Evolutionary conservation across 768 basidiomycete genomes (phyloP), one percentile per base, ranked within the genome.

Genomic region (Trametes cubensis): DNA sequence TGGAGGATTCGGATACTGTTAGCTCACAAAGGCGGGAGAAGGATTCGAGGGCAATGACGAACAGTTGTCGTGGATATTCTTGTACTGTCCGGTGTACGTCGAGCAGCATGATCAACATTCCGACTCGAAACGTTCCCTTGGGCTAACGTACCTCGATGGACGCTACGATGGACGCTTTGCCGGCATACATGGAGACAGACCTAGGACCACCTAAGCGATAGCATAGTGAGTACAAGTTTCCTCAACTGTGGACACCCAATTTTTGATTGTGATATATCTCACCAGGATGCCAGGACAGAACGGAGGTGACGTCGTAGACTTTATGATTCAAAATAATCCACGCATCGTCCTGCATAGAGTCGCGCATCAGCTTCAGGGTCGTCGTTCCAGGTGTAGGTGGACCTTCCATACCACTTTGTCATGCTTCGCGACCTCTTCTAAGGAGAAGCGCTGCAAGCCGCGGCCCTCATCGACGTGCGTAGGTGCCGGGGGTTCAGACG

Each of bases 361-460:
- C 17, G 3, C 41, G 23, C 23, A 18, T 42, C 23, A 58, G 30
- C 15, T 34, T 13, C 18, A 38, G 30, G 21, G 13, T 23, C 14
- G 34, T 46, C 21, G 45, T 21, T 4, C 2, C 6, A 20, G n/a
- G n/a, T n/a, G n/a, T n/a, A 23, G 28, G 28, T n/a, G 20, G 7
- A 8, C 17, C 3, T 0, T 5, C n/a, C 51, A 11, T 45, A 60
- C 67, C 65, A 41, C 72, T 41, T 68, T 78, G 72, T 80, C 78
- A 66, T 84, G 77, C 70, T 77, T 76, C 41, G 71, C 74, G 30
- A 79, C 73, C 60, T 79, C 76, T 18, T 80, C 81, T 8, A 76
- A 62, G 0, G 79, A 75, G 62, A 68, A 61, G 4, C 34, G 41
- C 40, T 50, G 45, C 2, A 58, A 47, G 6, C 46, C 26, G 7